Evolutionary conservation across 768 basidiomycete genomes (phyloP).

Genomic region (Collybia mongolica): DNA sequence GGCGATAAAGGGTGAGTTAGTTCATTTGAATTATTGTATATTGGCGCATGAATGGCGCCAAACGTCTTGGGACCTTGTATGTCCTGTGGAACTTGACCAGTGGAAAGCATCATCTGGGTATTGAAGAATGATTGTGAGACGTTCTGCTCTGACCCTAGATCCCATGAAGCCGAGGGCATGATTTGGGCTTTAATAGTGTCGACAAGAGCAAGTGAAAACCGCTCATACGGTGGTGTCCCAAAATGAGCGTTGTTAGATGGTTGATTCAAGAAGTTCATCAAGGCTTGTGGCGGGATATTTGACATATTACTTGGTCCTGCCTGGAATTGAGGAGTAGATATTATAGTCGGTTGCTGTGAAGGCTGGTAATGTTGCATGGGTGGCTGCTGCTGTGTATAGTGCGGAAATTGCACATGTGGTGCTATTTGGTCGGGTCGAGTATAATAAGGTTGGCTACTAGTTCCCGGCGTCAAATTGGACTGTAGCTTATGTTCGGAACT

Average conservation of each 20-base stretch:
- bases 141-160: not conserved
- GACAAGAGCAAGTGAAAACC: too few species aligned
- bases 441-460: not conserved
- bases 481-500: too few species aligned
- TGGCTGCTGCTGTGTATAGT: not conserved
- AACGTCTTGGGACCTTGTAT: not conserved
- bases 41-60: not conserved
- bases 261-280: slow-evolving; percentile 2
- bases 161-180: slow-evolving; percentile 1
- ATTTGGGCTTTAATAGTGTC: too few species aligned
- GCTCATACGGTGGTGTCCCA: not conserved
- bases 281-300: not conserved
- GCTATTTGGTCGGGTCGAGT: not conserved
- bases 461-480: not conserved
- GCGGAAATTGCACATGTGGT: not conserved
- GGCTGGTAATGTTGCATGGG: too few species aligned
- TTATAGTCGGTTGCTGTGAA: not conserved
- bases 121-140: not conserved
- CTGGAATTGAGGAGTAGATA: not conserved
- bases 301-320: not conserved
- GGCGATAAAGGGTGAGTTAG: slow-evolving; percentile 2
- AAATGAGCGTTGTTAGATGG: slow-evolving; percentile 1
- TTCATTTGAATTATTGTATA: not conserved
- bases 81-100: not conserved
- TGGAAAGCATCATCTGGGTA: slow-evolving; percentile 1